These are phyloP conservation scores for Xylaria curta DNA, from an alignment of 495 filamentous ascomycete species.

Conservation along the genomic window DNA sequence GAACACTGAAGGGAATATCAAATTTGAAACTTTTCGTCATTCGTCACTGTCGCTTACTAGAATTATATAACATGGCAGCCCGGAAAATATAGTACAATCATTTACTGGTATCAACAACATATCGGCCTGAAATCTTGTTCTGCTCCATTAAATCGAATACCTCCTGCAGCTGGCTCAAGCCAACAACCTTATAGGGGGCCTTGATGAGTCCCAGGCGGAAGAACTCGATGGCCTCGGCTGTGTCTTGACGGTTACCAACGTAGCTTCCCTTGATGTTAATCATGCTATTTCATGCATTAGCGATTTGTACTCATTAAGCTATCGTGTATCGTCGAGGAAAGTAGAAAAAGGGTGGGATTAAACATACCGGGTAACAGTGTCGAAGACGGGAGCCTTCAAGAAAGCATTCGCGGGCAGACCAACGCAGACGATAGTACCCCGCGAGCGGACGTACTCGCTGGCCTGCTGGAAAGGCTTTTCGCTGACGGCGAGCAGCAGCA, in stretches of 20 bases:
- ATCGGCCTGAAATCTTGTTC: slow-evolving; percentile 84
- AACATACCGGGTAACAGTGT: slow-evolving; percentile 68
- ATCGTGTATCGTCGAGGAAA: not conserved
- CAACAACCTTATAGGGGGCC: slow-evolving; percentile 82
- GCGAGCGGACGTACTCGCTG: slow-evolving; percentile 76
- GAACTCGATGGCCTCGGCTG: slow-evolving; percentile 86
- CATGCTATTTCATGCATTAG: slow-evolving; percentile 60
- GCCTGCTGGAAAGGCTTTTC: slow-evolving; percentile 97
- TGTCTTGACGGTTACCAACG: slow-evolving; percentile 88
- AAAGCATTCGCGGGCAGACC: slow-evolving; percentile 81
- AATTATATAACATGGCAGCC: not conserved
- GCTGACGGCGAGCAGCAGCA: slow-evolving; percentile 80
- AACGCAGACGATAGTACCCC: slow-evolving; percentile 81
- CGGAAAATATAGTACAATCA: slow-evolving; percentile 35
- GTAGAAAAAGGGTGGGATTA: not conserved
- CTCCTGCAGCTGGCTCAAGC: slow-evolving; percentile 75
- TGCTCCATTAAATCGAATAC: slow-evolving; percentile 78
- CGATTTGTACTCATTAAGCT: slow-evolving; percentile 27
- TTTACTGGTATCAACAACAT: slow-evolving; percentile 75
- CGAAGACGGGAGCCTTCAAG: slow-evolving; percentile 83
- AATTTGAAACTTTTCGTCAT: not conserved
- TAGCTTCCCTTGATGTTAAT: slow-evolving; percentile 92
- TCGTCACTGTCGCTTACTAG: not conserved
- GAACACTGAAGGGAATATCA: not conserved
- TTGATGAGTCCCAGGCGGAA: slow-evolving; percentile 82